Conservation (phyloP, 2,329 filamentous ascomycete genomes). For the Fusarium pseudoanthophilum region DNA sequence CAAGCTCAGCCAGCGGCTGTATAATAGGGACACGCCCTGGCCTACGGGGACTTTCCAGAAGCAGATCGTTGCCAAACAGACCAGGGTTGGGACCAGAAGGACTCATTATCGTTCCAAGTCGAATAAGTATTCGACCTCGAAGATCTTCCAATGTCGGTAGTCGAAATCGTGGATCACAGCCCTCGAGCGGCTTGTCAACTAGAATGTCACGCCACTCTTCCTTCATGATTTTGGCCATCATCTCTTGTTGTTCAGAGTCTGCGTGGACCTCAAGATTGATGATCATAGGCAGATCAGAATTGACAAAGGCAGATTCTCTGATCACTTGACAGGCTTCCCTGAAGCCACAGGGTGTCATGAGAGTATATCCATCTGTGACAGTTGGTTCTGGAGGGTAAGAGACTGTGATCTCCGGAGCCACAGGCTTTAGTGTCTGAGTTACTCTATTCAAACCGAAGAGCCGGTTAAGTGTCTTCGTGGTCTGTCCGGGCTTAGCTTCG, state of each 20-base stretch:
- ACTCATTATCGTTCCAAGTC: rapidly evolving
- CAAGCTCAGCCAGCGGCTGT: too few relatives aligned
- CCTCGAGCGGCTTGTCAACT: rapidly evolving
- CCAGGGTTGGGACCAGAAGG: too few relatives aligned
- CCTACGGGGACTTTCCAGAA: too few relatives aligned
- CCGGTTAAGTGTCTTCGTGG: too few relatives aligned
- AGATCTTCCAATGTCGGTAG: not conserved
- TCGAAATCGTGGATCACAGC: rapidly evolving
- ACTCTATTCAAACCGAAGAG: too few relatives aligned
- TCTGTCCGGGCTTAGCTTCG: too few relatives aligned
- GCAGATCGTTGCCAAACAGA: too few relatives aligned
- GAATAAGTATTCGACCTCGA: not conserved
- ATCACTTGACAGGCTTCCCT: not conserved
- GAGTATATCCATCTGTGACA: rapidly evolving
- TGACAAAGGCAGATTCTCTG: rapidly evolving
- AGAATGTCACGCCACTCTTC: rapidly evolving
- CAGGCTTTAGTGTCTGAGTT: rapidly evolving
- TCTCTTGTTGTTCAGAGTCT: rapidly evolving
- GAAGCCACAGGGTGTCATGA: rapidly evolving
- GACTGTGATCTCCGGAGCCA: too few relatives aligned
- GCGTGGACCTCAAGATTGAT: rapidly evolving
- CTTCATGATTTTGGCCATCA: not conserved
- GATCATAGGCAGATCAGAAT: rapidly evolving
- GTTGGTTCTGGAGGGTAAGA: not conserved
- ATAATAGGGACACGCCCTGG: too few relatives aligned